Conservation (phyloP, 1,284 basidiomycete genomes). For the Microbotryum lychnidis-dioicae region DNA sequence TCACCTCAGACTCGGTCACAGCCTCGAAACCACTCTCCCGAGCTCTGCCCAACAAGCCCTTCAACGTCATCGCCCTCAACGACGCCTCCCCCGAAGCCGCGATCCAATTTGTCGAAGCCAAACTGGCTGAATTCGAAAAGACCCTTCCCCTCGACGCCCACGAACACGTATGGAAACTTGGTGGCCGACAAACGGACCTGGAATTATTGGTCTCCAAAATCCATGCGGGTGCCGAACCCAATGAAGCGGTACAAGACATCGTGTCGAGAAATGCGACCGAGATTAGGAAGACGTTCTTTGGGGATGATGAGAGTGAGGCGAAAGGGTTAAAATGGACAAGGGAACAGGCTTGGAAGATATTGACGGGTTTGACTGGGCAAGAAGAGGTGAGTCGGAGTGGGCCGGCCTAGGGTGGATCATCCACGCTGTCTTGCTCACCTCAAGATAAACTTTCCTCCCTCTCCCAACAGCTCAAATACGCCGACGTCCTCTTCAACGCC, state of each 20-base stretch:
- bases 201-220: conserved; percentile 82
- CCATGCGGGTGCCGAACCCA: conserved; percentile 59
- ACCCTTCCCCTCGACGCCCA: conserved; percentile 46
- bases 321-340: conserved; percentile 74
- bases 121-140: conserved; percentile 51
- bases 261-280: conserved; percentile 60
- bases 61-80: conserved; percentile 64
- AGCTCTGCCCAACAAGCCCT: conserved; percentile 80
- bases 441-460: not conserved
- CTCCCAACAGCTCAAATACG: conserved; percentile 59
- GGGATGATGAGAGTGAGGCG: conserved; percentile 69
- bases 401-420: not conserved
- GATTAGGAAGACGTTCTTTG: conserved; percentile 83
- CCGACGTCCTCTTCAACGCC: conserved; percentile 69
- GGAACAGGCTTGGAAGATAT: conserved; percentile 78
- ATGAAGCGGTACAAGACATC: conserved; percentile 81
- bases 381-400: conserved; percentile 51
- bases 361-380: conserved; percentile 62
- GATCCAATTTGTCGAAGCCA: conserved; percentile 69
- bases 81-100: conserved; percentile 80
- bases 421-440: not conserved
- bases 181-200: conserved; percentile 78
- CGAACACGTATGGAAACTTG: conserved; percentile 59
- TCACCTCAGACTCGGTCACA: conserved; percentile 82
- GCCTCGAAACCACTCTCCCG: conserved; percentile 67